These are phyloP conservation scores for Macadamia tetraphylla DNA, from an alignment of 164 flowering plant species.

Conservation along the genomic window DNA sequence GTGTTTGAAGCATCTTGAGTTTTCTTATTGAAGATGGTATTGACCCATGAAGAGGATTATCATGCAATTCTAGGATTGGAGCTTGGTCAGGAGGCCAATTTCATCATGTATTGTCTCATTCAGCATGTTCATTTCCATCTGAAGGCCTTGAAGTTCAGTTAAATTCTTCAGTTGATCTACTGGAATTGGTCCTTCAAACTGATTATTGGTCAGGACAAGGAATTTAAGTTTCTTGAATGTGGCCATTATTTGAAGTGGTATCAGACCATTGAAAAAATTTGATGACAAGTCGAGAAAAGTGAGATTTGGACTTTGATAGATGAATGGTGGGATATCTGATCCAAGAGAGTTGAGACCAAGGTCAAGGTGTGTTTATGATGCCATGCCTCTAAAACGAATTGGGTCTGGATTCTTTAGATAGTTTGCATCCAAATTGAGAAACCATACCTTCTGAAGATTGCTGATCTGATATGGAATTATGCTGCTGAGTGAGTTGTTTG, in stretches of 20 bases:
- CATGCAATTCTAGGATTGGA: conserved; percentile 17
- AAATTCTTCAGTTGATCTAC: conserved; percentile 8
- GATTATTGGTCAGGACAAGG: conserved; percentile 16
- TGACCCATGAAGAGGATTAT: conserved; percentile 17
- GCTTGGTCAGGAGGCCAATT: conserved; percentile 21
- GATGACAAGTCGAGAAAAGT: conserved; percentile 14
- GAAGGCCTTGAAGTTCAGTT: conserved; percentile 11
- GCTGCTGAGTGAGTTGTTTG: conserved; percentile 13
- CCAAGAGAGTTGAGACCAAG: conserved; percentile 11
- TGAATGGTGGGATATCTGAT: conserved; percentile 21
- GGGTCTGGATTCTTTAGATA: conserved; percentile 20
- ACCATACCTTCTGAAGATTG: conserved; percentile 19
- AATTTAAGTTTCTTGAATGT: conserved; percentile 15
- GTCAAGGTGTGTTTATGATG: conserved; percentile 16
- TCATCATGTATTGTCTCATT: conserved; percentile 18
- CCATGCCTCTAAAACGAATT: conserved; percentile 11
- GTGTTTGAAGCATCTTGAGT: conserved; percentile 18
- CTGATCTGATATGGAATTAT: conserved; percentile 24
- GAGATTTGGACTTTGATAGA: conserved; percentile 17
- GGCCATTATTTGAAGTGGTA: conserved; percentile 9
- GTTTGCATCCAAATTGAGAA: conserved; percentile 16
- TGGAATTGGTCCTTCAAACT: conserved; percentile 15
- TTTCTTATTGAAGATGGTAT: conserved; percentile 24
- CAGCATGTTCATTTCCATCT: conserved; percentile 16
- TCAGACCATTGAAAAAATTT: conserved; percentile 13